Conservation (phyloP, 192 early-diverging fungal species). For the Mortierella alpina region DNA sequence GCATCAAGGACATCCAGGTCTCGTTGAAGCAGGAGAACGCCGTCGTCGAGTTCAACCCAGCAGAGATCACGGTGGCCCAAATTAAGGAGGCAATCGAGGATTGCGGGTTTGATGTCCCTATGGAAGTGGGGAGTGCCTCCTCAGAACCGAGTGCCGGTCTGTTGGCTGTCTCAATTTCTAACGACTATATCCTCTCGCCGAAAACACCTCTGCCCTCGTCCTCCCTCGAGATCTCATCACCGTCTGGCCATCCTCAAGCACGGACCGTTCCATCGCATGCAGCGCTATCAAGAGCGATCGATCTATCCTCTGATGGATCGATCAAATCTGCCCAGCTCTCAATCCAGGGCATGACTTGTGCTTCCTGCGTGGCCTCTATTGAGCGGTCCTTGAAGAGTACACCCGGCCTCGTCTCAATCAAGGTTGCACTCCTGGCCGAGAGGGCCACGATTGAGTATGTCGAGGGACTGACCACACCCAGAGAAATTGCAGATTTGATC, state of each 20-base stretch:
- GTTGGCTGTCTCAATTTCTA: too few species aligned
- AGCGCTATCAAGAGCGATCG: slow-evolving; percentile 26
- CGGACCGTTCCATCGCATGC: slow-evolving; percentile 7
- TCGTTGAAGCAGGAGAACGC: slow-evolving; percentile 66
- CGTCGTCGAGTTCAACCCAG: slow-evolving; percentile 64
- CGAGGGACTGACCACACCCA: slow-evolving; percentile 54
- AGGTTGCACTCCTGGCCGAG: slow-evolving; percentile 89
- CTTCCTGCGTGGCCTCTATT: slow-evolving; percentile 89
- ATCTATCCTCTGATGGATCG: slow-evolving; percentile 28
- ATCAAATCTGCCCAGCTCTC: slow-evolving; percentile 63
- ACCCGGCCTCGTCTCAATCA: slow-evolving; percentile 76
- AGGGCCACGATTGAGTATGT: slow-evolving; percentile 79
- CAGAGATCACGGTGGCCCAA: slow-evolving; percentile 24
- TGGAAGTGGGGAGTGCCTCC: background rate
- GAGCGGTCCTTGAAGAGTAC: slow-evolving; percentile 73
- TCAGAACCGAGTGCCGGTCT: background rate
- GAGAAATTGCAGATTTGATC: slow-evolving; percentile 72
- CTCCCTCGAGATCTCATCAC: background rate
- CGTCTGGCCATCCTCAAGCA: background rate
- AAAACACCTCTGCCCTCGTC: slow-evolving; percentile 12
- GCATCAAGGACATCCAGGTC: slow-evolving; percentile 67
- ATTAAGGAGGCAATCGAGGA: slow-evolving; percentile 73
- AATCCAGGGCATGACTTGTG: slow-evolving; percentile 96
- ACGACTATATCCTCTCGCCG: slow-evolving; percentile 3
- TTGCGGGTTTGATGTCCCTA: slow-evolving; percentile 75